These are phyloP conservation scores for Ustilaginoidea virens DNA, from an alignment of 2,329 filamentous ascomycete species.

Conservation along the genomic window DNA sequence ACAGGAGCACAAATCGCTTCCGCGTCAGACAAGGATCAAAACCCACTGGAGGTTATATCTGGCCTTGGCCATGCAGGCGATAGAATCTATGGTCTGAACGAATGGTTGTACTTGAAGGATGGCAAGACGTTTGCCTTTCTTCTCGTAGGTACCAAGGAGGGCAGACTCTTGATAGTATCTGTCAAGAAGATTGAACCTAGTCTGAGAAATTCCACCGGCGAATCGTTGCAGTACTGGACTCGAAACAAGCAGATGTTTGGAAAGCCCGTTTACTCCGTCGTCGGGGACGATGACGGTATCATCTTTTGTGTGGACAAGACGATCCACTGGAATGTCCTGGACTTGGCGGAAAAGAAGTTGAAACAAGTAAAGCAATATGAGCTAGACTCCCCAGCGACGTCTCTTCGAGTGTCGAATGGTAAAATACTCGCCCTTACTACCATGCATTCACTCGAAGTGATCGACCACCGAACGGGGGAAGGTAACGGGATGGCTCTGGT, in stretches of 20 bases:
- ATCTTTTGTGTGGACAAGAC: constrained; percentile 37
- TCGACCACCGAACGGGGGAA: constrained; percentile 29
- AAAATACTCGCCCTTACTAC: constrained; percentile 36
- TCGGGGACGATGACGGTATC: constrained; percentile 37
- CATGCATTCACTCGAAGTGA: constrained; percentile 38
- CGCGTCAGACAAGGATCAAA: constrained; percentile 25
- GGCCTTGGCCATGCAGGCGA: constrained; percentile 42
- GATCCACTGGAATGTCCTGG: constrained; percentile 41
- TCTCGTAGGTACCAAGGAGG: constrained; percentile 40
- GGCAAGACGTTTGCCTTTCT: constrained; percentile 46
- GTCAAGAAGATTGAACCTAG: constrained; percentile 17
- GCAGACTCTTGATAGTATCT: constrained; percentile 40
- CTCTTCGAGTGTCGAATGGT: constrained; percentile 29
- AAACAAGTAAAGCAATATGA: constrained; percentile 28
- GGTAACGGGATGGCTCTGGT: constrained; percentile 21
- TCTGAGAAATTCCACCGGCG: constrained; percentile 6
- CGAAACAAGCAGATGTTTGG: constrained; percentile 29
- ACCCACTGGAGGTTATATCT: constrained; percentile 31
- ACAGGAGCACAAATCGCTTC: constrained; percentile 36
- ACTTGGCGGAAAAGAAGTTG: constrained; percentile 34
- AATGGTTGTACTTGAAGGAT: constrained; percentile 47
- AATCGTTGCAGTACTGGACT: constrained; percentile 34
- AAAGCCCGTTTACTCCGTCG: constrained; percentile 38
- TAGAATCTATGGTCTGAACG: constrained; percentile 41
- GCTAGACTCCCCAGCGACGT: constrained; percentile 37